phyloP scores from a whole-genome alignment of 2,329 filamentous ascomycete genomes.

The Neophaeococcomyces mojaviensis region DNA sequence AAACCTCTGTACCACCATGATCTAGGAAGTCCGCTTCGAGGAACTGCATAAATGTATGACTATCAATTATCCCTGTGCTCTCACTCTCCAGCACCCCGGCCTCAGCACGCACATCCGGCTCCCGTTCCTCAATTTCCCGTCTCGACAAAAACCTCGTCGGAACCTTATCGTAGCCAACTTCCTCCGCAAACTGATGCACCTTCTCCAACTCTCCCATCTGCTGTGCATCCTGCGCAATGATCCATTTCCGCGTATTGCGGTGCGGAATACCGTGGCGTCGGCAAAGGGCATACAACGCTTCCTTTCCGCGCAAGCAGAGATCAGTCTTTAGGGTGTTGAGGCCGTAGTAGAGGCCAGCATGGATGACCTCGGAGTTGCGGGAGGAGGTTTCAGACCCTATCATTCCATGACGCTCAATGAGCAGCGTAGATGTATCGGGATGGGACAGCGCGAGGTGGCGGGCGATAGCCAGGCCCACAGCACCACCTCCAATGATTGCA shows the following conservation, averaged over 20 bases:
- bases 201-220: constrained; percentile 56
- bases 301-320: constrained; percentile 71
- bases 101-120: constrained; percentile 67
- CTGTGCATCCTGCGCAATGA: constrained; percentile 71
- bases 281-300: constrained; percentile 75
- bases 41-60: constrained; percentile 73
- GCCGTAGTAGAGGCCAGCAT: constrained; percentile 90
- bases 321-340: constrained; percentile 66
- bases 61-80: constrained; percentile 85
- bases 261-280: constrained; percentile 58
- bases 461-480: constrained; percentile 74
- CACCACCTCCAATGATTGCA: constrained; percentile 61
- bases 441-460: constrained; percentile 56
- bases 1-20: constrained; percentile 63
- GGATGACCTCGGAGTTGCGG: constrained; percentile 89
- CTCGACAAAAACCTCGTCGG: constrained; percentile 63
- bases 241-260: constrained; percentile 80
- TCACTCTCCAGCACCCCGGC: constrained; percentile 73
- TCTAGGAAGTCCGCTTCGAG: constrained; percentile 72
- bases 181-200: constrained; percentile 47
- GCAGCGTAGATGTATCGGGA: constrained; percentile 57
- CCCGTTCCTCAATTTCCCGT: constrained; percentile 55
- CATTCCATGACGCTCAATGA: constrained; percentile 70
- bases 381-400: constrained; percentile 81
- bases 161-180: constrained; percentile 44